Evolutionary conservation across 2,329 filamentous ascomycete species (phyloP), one percentile per base, ranked within the genome.

Genomic region (Pleoardoris graminearum): DNA sequence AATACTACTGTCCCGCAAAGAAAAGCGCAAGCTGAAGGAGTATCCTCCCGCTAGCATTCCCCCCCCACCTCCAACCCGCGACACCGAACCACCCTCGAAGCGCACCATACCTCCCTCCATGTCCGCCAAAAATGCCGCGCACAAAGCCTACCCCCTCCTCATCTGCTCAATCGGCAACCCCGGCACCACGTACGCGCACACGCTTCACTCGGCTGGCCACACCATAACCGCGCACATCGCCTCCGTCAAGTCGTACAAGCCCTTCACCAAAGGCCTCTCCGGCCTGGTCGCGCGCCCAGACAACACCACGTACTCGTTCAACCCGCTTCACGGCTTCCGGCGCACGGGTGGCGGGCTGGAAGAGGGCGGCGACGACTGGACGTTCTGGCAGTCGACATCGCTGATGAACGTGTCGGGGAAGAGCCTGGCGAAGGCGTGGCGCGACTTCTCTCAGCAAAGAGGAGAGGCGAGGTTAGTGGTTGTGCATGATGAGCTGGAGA

Each of bases 111-210:
- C 27, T 45, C 42, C 27, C 12, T 17, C 43, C 25, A 16, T 22
- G 14, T 7, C 23, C 38, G 21, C 37, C 38, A 33, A 54, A 32
- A 44, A 54, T 49, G 53, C 49, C n/a, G 23, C 60, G 14, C 52
- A 55, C 52, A 61, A 54, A 43, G 61, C 66, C 16, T 61, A 73
- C 46, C 75, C 78, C 33, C 84, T 96, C 62, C 84, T 97, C 51
- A 80, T 97, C 65, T 83, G 91, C 76, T 94, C 90, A 57, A 82
- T 99, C 57, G 94, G 94, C 61, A 97, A 97, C 65, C 91, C 89
- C 6, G 63, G 65, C 51, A 78, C 85, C 2, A 70, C 75, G 19
- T 92, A 93, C 73, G 82, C 84, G 59, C 81, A 87, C 58, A 95
- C 90, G 17, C 85, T 93, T 7, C 94, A 97, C 76, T 92, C 87